These are phyloP conservation scores for Xylariaceae sp. DNA, from an alignment of 2,329 filamentous ascomycete genomes.

Conservation along the genomic window DNA sequence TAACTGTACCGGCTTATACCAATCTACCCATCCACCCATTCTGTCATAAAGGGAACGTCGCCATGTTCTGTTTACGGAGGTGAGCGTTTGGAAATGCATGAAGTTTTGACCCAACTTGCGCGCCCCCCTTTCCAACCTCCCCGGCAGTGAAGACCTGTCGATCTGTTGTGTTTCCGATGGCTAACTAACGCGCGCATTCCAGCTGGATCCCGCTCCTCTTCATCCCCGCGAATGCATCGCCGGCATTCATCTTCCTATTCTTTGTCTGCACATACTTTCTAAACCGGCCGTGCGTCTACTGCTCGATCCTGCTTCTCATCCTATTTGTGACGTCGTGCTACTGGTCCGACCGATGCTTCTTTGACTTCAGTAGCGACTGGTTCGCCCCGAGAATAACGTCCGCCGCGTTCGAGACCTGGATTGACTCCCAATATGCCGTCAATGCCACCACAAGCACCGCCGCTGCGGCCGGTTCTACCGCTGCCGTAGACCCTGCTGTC, in stretches of 20 bases:
- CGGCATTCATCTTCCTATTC: conserved; percentile 80
- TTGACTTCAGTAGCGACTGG: conserved; percentile 90
- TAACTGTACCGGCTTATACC: no score
- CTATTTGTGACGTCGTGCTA: conserved; percentile 89
- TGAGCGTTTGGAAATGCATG: conserved; percentile 27
- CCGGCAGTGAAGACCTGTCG: background rate
- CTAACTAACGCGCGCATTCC: conserved; percentile 2
- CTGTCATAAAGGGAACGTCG: conserved; percentile 3
- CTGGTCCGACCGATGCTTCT: conserved; percentile 86
- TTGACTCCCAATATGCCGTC: conserved; percentile 32
- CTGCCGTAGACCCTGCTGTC: conserved; percentile 27
- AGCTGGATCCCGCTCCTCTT: conserved; percentile 86
- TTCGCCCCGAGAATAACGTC: conserved; percentile 67
- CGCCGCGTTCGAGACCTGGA: conserved; percentile 65
- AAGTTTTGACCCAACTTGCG: background rate
- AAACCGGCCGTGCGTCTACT: conserved; percentile 95
- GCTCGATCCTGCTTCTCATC: conserved; percentile 89
- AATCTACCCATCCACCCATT: background rate
- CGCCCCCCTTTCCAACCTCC: conserved; percentile 1
- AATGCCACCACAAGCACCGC: conserved; percentile 20
- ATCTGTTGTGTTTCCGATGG: conserved; percentile 5
- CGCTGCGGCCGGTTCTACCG: conserved; percentile 29
- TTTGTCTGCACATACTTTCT: conserved; percentile 93
- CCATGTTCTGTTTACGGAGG: conserved; percentile 61
- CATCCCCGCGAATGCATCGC: conserved; percentile 80